These are phyloP conservation scores for Catunica adiposa DNA, from an alignment of 2,329 filamentous ascomycete genomes.

Conservation along the genomic window DNA sequence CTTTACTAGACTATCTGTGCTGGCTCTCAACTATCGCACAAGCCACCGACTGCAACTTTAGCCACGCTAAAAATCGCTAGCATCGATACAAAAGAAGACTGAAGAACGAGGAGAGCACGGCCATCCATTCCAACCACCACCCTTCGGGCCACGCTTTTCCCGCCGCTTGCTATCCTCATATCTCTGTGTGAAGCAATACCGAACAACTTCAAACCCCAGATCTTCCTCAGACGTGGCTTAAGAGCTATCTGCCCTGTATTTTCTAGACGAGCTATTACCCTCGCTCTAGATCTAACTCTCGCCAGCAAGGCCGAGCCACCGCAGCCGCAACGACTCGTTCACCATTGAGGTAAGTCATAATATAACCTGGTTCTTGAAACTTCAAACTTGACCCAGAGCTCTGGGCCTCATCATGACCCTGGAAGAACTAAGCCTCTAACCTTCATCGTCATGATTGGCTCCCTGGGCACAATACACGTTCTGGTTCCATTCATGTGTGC, in stretches of 20 bases:
- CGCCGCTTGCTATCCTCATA: neutral
- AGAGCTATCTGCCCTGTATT: too few relatives aligned
- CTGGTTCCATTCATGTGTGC: neutral
- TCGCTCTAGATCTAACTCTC: neutral
- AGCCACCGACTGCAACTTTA: conserved; percentile 5
- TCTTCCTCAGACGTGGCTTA: neutral
- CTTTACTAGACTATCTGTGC: neutral
- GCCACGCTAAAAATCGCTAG: neutral
- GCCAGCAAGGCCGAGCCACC: neutral
- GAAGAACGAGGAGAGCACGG: neutral
- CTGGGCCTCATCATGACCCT: neutral
- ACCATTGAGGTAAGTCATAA: neutral
- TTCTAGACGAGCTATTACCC: neutral
- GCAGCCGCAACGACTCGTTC: neutral
- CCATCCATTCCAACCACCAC: neutral
- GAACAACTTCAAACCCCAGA: neutral
- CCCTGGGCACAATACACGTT: neutral
- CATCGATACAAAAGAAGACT: conserved; percentile 3
- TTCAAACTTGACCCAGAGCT: neutral
- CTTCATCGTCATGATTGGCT: neutral
- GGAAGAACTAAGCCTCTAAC: neutral
- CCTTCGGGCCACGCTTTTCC: neutral
- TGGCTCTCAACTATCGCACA: neutral
- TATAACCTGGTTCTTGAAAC: neutral
- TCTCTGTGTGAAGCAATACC: neutral